Conservation (phyloP, 1,284 basidiomycete species). For the Cryptococcus maquisensis region DNA sequence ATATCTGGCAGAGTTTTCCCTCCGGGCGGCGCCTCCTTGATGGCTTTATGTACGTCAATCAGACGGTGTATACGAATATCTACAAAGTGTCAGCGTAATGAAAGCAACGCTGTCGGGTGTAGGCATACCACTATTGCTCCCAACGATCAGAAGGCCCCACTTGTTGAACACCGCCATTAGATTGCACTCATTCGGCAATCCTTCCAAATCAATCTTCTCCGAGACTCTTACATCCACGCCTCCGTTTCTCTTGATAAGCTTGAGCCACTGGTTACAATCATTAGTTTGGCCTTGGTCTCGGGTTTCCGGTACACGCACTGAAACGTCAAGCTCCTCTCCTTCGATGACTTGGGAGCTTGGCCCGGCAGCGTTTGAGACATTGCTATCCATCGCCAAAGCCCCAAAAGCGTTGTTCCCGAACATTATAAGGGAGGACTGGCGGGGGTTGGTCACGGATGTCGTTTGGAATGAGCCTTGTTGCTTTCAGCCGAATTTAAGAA, state of each 20-base stretch:
- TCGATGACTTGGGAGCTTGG: constrained; percentile 25
- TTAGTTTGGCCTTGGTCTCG: not conserved
- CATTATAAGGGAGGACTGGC: constrained; percentile 17
- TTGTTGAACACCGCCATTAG: constrained; percentile 48
- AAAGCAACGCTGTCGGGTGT: not conserved
- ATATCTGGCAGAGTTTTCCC: constrained; percentile 28
- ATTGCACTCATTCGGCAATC: constrained; percentile 42
- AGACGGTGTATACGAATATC: constrained; percentile 42
- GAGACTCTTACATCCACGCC: constrained; percentile 46
- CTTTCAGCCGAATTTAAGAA: too few relatives aligned
- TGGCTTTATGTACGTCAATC: constrained; percentile 25
- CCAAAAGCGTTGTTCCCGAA: constrained; percentile 34
- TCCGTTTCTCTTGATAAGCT: constrained; percentile 44
- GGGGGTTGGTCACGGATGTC: too few relatives aligned
- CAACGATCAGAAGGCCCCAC: constrained; percentile 46
- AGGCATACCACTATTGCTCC: constrained; percentile 39
- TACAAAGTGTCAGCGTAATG: constrained; percentile 7
- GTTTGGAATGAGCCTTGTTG: too few relatives aligned
- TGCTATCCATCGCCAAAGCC: constrained; percentile 28
- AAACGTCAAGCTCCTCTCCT: constrained; percentile 40
- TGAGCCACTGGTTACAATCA: constrained; percentile 41
- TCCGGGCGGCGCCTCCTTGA: constrained; percentile 23
- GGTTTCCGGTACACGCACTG: not conserved
- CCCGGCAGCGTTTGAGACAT: constrained; percentile 12
- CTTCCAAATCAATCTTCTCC: constrained; percentile 36